Percentiles rank a stretch among this genome's conserved stretches.
Evolutionary conservation across 2,329 filamentous ascomycete genomes (phyloP).

Genomic region (Fusarium fracticaudum): DNA sequence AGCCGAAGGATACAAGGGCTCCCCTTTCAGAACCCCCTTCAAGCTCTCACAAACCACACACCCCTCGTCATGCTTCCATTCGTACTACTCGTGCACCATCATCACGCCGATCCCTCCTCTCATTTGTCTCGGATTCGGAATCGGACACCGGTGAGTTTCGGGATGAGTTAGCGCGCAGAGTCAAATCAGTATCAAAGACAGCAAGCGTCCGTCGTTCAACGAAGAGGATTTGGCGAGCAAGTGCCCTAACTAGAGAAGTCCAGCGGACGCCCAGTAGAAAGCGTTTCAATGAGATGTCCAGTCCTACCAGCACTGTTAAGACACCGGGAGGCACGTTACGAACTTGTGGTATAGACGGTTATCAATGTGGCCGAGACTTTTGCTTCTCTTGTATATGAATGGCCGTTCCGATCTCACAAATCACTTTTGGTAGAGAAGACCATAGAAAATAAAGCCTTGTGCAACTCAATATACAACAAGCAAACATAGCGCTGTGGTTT

Average conservation of each 20-base stretch:
- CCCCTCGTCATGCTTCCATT: slow-evolving; percentile 39
- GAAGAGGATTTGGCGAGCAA: slow-evolving; percentile 44
- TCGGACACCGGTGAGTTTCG: slow-evolving; percentile 54
- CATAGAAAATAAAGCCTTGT: neutral
- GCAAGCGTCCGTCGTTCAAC: slow-evolving; percentile 23
- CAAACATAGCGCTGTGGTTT: slow-evolving; percentile 27
- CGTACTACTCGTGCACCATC: slow-evolving; percentile 43
- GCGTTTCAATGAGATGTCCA: slow-evolving; percentile 29
- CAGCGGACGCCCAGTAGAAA: slow-evolving; percentile 42
- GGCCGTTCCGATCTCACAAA: neutral
- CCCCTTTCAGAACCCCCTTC: slow-evolving; percentile 14
- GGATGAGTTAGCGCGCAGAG: slow-evolving; percentile 43
- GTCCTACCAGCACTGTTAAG: slow-evolving; percentile 42
- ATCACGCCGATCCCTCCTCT: slow-evolving; percentile 52
- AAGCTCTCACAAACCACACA: slow-evolving; percentile 40
- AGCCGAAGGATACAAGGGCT: neutral
- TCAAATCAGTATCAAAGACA: slow-evolving; percentile 27
- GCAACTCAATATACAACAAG: neutral
- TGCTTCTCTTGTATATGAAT: slow-evolving; percentile 65
- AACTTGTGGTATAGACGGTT: slow-evolving; percentile 65
- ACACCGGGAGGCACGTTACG: slow-evolving; percentile 62
- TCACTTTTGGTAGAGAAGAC: neutral
- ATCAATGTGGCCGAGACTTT: slow-evolving; percentile 65
- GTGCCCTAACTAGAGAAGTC: slow-evolving; percentile 43
- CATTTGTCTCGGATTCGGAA: slow-evolving; percentile 54